Evolutionary conservation across 2,329 filamentous ascomycete genomes (phyloP), one percentile per base, ranked within the genome.

Genomic region (Talaromyces sp.): DNA sequence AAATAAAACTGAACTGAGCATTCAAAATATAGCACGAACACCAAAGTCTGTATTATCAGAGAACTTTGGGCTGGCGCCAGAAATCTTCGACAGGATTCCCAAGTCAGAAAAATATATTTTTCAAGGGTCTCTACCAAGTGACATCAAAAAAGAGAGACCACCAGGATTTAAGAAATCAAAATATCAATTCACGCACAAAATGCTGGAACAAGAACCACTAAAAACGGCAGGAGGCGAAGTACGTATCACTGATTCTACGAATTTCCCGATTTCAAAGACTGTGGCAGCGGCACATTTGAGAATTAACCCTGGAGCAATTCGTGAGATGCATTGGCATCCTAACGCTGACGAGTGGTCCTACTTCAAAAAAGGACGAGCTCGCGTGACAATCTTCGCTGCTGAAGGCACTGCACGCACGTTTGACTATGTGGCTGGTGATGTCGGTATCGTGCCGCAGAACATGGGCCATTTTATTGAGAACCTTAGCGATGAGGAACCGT

Each of bases 381-480:
- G 89, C 51, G 83, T 91, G 28, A 92, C 89, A n/a, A 84, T 92
- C 68, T 93, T 92, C 69, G 88, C 84, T 0, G 82, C 88, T 1
- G 83, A 89, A 70, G 88, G 88, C 33, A 86, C 80, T 30, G 88
- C 89, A 0, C 79, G 89, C 36, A 92, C 89, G 0, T 92, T 92
- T 69, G 85, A 92, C 76, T 92, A 90, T 73, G 77, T 84, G 40
- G 83, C 89, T 1, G 90, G 89, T 3, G 89, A 92, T 66, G 88
- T 91, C 0, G 89, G 89, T 33, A 88, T 92, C 65, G 87, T 92
- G 1, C 89, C 89, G 0, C 82, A 81, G 65, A 90, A 90, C 73
- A 90, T 89, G 84, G 89, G 88, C 1, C 89, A 92, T 71, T 92
- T 90, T 69, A 88, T 92, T 52, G 89, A 92, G 79, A 92, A 92